These are phyloP conservation scores for Lathyrus sativus DNA, from an alignment of 306 rosid species.

Conservation along the genomic window DNA sequence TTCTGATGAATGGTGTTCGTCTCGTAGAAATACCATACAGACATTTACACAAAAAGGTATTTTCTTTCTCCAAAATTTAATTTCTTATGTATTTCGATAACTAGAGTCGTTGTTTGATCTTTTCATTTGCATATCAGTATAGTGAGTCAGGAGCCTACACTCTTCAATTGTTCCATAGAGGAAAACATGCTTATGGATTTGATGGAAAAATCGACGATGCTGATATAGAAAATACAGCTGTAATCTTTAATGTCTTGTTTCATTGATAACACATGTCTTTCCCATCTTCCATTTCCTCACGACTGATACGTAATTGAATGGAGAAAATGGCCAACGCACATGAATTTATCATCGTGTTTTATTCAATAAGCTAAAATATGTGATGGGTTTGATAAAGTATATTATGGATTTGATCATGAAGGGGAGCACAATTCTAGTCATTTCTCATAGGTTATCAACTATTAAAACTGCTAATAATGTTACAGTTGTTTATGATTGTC, in stretches of 20 bases:
- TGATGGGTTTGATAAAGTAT: too few relatives aligned
- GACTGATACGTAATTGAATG: slow-evolving; percentile 32
- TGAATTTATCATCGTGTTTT: too few relatives aligned
- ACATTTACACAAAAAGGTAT: slow-evolving; percentile 77
- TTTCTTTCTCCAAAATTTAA: background rate
- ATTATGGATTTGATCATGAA: slow-evolving; percentile 69
- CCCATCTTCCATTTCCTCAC: slow-evolving; percentile 18
- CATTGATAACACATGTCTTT: slow-evolving; percentile 1
- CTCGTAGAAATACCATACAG: slow-evolving; percentile 73
- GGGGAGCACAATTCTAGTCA: slow-evolving; percentile 71
- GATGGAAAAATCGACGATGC: slow-evolving; percentile 56
- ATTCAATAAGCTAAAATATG: too few relatives aligned
- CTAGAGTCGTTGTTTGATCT: slow-evolving; percentile 17
- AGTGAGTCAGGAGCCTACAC: slow-evolving; percentile 80
- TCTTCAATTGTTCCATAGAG: slow-evolving; percentile 77
- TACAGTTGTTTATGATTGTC: too few relatives aligned
- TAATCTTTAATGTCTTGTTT: slow-evolving; percentile 36
- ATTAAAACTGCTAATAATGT: too few relatives aligned
- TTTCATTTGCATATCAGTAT: slow-evolving; percentile 63
- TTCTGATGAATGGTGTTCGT: slow-evolving; percentile 70
- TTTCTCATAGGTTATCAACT: slow-evolving; percentile 76
- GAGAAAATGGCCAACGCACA: slow-evolving; percentile 85
- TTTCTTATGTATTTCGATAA: slow-evolving; percentile 28
- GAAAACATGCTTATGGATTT: too few relatives aligned
- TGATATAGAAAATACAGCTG: slow-evolving; percentile 69